Evolutionary conservation across 2,329 filamentous ascomycete species (phyloP), one percentile per base, ranked within the genome.

Genomic region (Fusarium mexicanum): DNA sequence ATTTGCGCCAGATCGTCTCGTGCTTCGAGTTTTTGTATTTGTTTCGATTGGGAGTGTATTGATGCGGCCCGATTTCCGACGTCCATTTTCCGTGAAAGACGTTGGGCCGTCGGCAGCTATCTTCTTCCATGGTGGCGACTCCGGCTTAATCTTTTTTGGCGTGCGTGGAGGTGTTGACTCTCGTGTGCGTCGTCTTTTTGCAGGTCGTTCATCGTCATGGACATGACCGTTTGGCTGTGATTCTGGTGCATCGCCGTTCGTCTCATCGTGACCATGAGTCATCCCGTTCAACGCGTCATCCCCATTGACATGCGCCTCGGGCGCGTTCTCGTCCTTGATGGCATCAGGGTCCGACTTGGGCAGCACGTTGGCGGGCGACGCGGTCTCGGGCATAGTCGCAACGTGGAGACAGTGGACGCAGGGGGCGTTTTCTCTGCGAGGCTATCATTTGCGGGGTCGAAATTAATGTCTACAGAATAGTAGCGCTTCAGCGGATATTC

Each of bases 81-180:
- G 88, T 55, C 93, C 94, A 89, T 88, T 93, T 84, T 88, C 90
- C 51, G 93, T 89, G 80, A 97, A 95, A 2, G 93, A 93, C 8
- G 96, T 96, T 29, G 96, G 96, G 0, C 96, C 96, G 35, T 97
- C 93, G 46, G 93, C 94, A 67, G 89, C 89, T 72, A 93, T 89
- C 79, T 91, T 94, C 85, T 96, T 98, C 96, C 96, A 99, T 29
- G 96, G 96, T 74, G 96, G 96, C 72, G 96, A 98, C 69, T 88
- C 87, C 61, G 86, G 84, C 63, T 84, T 84, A 1, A 73, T 69
- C 67, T 84, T 91, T 86, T 67, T 75, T 13, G 69, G 61, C 18
- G 77, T 66, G 67, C 81, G 79, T 33, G 86, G 85, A 40, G 86
- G 85, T 31, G 84, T 87, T 71, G 81, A 80, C 16, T 87, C 85